Evolutionary conservation across 371 early-diverging fungal species (phyloP), one percentile per base, ranked within the genome.

Genomic region (Mortierella sp.): DNA sequence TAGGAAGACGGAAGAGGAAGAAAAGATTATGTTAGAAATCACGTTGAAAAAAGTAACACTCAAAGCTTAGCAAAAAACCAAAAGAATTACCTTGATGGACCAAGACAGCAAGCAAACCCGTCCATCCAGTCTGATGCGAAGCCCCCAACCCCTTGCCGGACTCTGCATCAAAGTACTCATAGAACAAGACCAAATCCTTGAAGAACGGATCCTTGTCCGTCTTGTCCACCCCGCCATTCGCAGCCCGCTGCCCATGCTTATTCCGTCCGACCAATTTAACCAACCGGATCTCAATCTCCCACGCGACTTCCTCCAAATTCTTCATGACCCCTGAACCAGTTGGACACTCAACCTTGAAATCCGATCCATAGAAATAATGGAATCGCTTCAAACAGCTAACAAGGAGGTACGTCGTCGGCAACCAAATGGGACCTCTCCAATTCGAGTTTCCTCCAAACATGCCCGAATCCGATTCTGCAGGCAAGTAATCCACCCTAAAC

Each of bases 121-220:
- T 90, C 90, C 90, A 90, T 2, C 90, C 90, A 10, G 90, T 90
- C 75, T 90, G 90, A 75, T 90, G 90, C 14, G 84, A 81, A 21
- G 90, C 90, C 1, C 90, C 90, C 10, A 90, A 29, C 2, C 90
- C 90, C 78, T 77, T 86, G 12, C 88, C 90, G n/a, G 82, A 83
- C 75, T 90, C 90, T 11, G 83, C 84, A 75, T 90, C 77, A 80
- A 90, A 90, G 76, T 89, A 90, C 78, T 90, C 90, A 51, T 88
- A 89, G 48, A 89, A 90, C 48, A 84, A 74, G n/a, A 89, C 80
- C 58, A 82, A 65, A 63, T 90, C 87, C 87, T 85, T 89, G 55
- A 88, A 90, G 55, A 68, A 38, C 35, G 85, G 82, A 49, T 87
- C 88, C 56, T 71, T 55, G 35, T 83, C 79, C 32, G 84, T 49